phyloP scores from a whole-genome alignment of 306 rosid species.

The Sesbania bispinosa region DNA sequence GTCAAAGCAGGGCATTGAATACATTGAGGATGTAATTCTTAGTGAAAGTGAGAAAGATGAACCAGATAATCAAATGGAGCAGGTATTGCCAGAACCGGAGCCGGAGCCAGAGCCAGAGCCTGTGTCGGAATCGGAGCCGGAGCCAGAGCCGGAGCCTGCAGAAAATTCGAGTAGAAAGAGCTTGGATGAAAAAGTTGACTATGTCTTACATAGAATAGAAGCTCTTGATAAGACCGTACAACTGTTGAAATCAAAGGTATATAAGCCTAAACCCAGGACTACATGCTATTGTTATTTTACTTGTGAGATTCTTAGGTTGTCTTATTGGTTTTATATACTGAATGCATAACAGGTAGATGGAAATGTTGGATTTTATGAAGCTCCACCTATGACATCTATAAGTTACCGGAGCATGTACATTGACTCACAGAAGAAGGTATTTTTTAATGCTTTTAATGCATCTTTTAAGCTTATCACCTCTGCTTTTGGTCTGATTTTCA shows the following conservation, averaged over 20 bases:
- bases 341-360: slow-evolving; percentile 35
- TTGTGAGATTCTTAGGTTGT: neutral
- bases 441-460: neutral
- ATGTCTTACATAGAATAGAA: slow-evolving; percentile 36
- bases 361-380: slow-evolving; percentile 12
- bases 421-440: slow-evolving; percentile 60
- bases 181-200: slow-evolving; percentile 45
- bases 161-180: slow-evolving; percentile 18
- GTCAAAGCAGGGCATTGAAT: neutral
- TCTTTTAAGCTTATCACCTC: neutral
- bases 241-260: slow-evolving; percentile 48
- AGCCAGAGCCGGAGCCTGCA: slow-evolving; percentile 20
- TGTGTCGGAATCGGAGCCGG: slow-evolving; percentile 14
- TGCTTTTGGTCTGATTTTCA: neutral
- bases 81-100: slow-evolving; percentile 23
- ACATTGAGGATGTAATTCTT: slow-evolving; percentile 24
- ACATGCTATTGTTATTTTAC: neutral
- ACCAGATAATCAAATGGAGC: slow-evolving; percentile 22
- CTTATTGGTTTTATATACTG: neutral
- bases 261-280: neutral
- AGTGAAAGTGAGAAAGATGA: slow-evolving; percentile 42
- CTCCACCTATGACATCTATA: slow-evolving; percentile 16
- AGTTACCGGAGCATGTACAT: slow-evolving; percentile 46
- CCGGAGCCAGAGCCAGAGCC: slow-evolving; percentile 17
- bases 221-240: slow-evolving; percentile 28